Evolutionary conservation across 2,329 filamentous ascomycete genomes (phyloP).

Genomic region (Botrytis hyacinthi): DNA sequence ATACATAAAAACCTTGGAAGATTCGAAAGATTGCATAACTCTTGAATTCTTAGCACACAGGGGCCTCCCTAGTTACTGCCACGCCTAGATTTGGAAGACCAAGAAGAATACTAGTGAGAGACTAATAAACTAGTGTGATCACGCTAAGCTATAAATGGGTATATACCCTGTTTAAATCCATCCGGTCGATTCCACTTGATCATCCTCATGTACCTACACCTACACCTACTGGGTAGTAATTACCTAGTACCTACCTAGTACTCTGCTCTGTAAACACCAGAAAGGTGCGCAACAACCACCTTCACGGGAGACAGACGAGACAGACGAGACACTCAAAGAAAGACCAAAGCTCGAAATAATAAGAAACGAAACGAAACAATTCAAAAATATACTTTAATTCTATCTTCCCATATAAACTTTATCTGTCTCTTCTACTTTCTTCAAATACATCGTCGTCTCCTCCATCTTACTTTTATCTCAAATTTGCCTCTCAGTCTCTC

Average conservation of each 20-base stretch:
- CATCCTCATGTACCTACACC: background rate
- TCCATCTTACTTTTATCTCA: background rate
- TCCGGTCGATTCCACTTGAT: background rate
- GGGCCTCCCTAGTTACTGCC: background rate
- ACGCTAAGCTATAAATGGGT: background rate
- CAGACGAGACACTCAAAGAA: no score
- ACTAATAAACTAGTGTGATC: background rate
- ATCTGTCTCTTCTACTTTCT: slow-evolving; percentile 3
- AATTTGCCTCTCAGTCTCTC: background rate
- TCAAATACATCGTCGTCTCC: background rate
- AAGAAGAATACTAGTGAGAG: background rate
- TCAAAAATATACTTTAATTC: background rate
- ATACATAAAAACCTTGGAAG: background rate
- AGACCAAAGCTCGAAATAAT: background rate
- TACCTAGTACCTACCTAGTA: no score
- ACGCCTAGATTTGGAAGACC: background rate
- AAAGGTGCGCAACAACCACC: background rate
- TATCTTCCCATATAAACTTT: background rate
- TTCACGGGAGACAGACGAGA: background rate
- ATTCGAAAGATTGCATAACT: background rate
- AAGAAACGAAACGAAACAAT: background rate
- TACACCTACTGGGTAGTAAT: no score
- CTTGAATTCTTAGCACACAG: background rate
- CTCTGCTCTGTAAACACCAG: background rate
- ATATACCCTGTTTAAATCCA: background rate